These are phyloP conservation scores for Tripterygium wilfordii DNA, from an alignment of 177 flowering plant genomes.

Conservation along the genomic window DNA sequence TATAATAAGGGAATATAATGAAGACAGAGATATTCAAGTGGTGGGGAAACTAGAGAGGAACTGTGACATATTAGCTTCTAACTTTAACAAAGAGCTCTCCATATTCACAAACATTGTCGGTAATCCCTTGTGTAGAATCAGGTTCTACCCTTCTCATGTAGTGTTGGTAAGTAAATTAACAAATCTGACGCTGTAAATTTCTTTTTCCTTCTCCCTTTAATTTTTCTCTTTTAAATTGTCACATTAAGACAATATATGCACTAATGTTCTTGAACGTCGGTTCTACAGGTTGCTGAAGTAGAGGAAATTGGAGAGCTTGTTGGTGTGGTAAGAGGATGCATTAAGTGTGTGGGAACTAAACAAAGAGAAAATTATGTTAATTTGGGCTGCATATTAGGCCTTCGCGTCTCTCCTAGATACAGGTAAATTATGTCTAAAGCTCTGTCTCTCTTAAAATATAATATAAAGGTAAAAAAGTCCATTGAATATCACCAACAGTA, in stretches of 20 bases:
- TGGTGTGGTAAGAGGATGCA: conserved; percentile 52
- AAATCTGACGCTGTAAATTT: too few relatives aligned
- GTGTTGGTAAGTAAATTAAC: conserved; percentile 47
- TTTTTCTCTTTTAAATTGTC: background rate
- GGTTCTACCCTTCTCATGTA: conserved; percentile 36
- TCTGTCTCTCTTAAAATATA: conserved; percentile 9
- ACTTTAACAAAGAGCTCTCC: conserved; percentile 27
- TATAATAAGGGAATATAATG: conserved; percentile 40
- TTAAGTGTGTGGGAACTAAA: conserved; percentile 41
- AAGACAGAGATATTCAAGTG: conserved; percentile 36
- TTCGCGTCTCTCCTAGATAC: conserved; percentile 48
- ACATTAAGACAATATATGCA: too few relatives aligned
- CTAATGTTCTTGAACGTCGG: conserved; percentile 16
- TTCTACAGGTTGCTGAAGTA: conserved; percentile 51
- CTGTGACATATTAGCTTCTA: conserved; percentile 35
- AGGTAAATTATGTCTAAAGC: conserved; percentile 22
- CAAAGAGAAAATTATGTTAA: conserved; percentile 24
- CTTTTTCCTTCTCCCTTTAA: background rate
- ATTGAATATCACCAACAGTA: too few relatives aligned
- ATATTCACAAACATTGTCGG: conserved; percentile 38
- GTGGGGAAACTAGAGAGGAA: conserved; percentile 48
- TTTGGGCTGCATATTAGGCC: conserved; percentile 55
- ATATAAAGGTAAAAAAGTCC: too few relatives aligned
- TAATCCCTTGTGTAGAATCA: conserved; percentile 51
- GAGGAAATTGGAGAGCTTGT: conserved; percentile 38